phyloP scores from a whole-genome alignment of 192 early-diverging fungal species.

The Geranomyces michiganensis region DNA sequence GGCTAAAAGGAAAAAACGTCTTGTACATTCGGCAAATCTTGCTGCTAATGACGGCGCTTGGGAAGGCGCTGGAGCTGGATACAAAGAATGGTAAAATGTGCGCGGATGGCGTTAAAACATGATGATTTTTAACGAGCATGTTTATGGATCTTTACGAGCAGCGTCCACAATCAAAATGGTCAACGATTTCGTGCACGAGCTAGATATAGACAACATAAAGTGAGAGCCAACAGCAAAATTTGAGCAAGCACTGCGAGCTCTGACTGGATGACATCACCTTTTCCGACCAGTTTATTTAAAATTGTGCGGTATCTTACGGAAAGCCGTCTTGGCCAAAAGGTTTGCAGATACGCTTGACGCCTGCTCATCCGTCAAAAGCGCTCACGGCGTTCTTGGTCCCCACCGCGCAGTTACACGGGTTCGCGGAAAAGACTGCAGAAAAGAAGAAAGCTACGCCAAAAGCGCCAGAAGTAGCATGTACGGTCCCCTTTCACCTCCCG shows the following conservation, averaged over 20 bases:
- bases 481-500: no score
- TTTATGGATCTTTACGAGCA: background rate
- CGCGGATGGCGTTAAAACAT: background rate
- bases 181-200: conserved; percentile 69
- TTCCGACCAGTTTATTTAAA: conserved; percentile 70
- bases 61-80: conserved; percentile 30
- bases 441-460: background rate
- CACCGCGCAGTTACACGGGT: conserved; percentile 52
- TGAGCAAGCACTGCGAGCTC: no score
- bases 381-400: background rate
- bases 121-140: no score
- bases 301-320: conserved; percentile 67
- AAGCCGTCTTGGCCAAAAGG: conserved; percentile 71
- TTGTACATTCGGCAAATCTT: conserved; percentile 78
- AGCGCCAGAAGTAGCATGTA: background rate
- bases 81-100: background rate
- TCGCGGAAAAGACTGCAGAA: conserved; percentile 38
- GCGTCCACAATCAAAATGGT: conserved; percentile 17
- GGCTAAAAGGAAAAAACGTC: conserved; percentile 72
- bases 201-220: conserved; percentile 72
- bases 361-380: no score
- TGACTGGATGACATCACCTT: no score
- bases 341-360: conserved; percentile 17
- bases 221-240: background rate
- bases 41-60: conserved; percentile 58